Conservation (phyloP, 495 filamentous ascomycete genomes). For the Aspergillus panamensis region DNA sequence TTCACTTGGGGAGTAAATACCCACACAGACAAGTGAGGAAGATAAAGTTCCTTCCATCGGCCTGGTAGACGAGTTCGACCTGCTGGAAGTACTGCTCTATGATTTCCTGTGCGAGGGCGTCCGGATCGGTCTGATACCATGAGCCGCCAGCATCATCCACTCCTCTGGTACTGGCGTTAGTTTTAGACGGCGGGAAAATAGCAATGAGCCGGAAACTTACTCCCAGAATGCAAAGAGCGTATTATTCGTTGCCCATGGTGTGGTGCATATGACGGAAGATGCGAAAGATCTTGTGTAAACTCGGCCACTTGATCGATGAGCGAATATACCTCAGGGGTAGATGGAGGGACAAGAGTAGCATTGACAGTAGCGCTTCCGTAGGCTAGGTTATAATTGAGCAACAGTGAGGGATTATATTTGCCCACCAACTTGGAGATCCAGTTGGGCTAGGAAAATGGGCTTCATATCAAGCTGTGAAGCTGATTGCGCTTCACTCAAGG, state of each 20-base stretch:
- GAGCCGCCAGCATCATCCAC: conserved; percentile 12
- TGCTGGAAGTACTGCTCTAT: conserved; percentile 13
- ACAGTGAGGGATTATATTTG: conserved; percentile 11
- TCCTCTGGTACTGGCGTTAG: background rate
- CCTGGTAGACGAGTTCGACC: conserved; percentile 11
- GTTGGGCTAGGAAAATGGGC: background rate
- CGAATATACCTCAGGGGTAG: conserved; percentile 9
- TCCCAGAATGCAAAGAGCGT: conserved; percentile 11
- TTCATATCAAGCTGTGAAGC: background rate
- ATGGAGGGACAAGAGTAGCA: conserved; percentile 9
- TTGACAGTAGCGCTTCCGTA: conserved; percentile 15
- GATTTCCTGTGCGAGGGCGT: conserved; percentile 6
- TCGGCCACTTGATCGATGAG: conserved; percentile 13
- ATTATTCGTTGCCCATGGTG: conserved; percentile 5
- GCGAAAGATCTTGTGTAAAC: conserved; percentile 2
- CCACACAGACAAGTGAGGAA: conserved; percentile 10
- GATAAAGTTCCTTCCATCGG: conserved; percentile 7
- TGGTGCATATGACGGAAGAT: background rate
- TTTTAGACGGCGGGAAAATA: background rate
- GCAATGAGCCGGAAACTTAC: background rate
- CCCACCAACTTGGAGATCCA: conserved; percentile 13
- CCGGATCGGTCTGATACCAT: conserved; percentile 10
- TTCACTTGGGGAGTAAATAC: background rate
- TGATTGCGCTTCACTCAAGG: background rate
- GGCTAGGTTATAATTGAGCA: conserved; percentile 14